Base-by-base conservation (phyloP, 1,139 yeast genomes). In the Blastobotrys malaysiensis region DNA sequence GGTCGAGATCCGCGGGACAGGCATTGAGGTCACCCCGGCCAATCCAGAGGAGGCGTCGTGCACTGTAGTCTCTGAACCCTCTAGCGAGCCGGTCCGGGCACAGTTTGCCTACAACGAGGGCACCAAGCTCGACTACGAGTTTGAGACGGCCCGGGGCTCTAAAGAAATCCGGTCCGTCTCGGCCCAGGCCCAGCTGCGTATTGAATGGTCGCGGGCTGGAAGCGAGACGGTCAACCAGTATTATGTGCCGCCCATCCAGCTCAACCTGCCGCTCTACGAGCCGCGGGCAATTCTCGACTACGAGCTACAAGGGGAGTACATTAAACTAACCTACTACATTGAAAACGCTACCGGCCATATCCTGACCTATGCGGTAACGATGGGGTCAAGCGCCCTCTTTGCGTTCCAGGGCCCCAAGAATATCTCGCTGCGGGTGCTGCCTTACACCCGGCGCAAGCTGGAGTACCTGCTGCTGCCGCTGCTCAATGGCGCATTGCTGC, bases 261-360 rank as follows among this genome's bases (percentile, higher is more conserved):
- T 83, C 6, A 71, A 76, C 1, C 66, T 87, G 13, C 88, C 91
- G 1, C 73, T 83, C 47, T 76, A 83, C 48, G 93, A 86, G 63
- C 95, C 95, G 1, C 69, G 95, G 49, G 83, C 84, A 0, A 68
- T 86, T 39, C 74, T 83, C 3, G 68, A 65, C 43, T 45, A 45
- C 51, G 56, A 56, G n/a, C 44, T 50, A 45, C 43, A 44, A 9
- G 54, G 51, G 7, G 61, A 60, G 13, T 61, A 56, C 13, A 61
- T 72, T 39, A 67, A 65, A 39, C 68, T 83, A 45, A 72, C 66
- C 11, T 87, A 81, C 63, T 75, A 77, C 52, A 65, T 88, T 50
- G 96, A 88, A 65, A 88, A 88, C 63, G 90, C 95, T 7, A 85
- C 95, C 0, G 77, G 85, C 3, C 74, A 85, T 53, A 77, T 84